phyloP scores from a whole-genome alignment of 768 basidiomycete genomes.

The Boletales sp. region DNA sequence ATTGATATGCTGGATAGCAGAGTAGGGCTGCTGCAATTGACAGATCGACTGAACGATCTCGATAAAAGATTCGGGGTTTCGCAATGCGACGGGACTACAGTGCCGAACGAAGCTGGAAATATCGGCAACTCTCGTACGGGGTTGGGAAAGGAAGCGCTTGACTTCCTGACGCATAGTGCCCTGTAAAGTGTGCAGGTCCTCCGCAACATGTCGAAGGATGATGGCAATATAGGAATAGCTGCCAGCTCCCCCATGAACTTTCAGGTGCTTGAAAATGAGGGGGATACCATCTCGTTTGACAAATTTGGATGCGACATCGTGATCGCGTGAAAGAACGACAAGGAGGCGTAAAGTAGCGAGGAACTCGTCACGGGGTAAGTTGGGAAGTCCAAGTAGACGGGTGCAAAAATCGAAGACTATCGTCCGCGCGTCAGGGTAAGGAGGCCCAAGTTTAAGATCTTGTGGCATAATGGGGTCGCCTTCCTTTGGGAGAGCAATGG shows the following conservation, averaged over 20 bases:
- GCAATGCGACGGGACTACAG: constrained; percentile 74
- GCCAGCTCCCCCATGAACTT: constrained; percentile 52
- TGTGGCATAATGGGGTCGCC: constrained; percentile 55
- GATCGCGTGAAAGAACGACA: constrained; percentile 78
- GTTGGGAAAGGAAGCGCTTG: constrained; percentile 72
- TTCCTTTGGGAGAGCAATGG: constrained; percentile 65
- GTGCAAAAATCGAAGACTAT: constrained; percentile 76
- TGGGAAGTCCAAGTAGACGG: constrained; percentile 60
- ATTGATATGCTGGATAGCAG: constrained; percentile 53
- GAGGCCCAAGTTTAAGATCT: constrained; percentile 56
- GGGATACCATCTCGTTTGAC: constrained; percentile 62
- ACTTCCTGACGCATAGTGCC: constrained; percentile 80
- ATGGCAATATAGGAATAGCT: constrained; percentile 82
- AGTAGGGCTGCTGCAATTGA: constrained; percentile 64
- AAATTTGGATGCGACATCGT: constrained; percentile 60
- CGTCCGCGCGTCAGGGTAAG: constrained; percentile 55
- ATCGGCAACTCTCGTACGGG: constrained; percentile 68
- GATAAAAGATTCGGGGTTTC: constrained; percentile 76
- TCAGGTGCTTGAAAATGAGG: constrained; percentile 64
- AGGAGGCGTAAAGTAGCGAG: constrained; percentile 79
- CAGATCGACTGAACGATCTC: constrained; percentile 69
- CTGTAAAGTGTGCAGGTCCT: constrained; percentile 64
- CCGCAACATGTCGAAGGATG: constrained; percentile 89
- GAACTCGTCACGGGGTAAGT: constrained; percentile 75
- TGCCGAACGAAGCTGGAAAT: constrained; percentile 68